Base-by-base conservation (phyloP, 2,329 filamentous ascomycete species). In the Diaporthe velutina region DNA sequence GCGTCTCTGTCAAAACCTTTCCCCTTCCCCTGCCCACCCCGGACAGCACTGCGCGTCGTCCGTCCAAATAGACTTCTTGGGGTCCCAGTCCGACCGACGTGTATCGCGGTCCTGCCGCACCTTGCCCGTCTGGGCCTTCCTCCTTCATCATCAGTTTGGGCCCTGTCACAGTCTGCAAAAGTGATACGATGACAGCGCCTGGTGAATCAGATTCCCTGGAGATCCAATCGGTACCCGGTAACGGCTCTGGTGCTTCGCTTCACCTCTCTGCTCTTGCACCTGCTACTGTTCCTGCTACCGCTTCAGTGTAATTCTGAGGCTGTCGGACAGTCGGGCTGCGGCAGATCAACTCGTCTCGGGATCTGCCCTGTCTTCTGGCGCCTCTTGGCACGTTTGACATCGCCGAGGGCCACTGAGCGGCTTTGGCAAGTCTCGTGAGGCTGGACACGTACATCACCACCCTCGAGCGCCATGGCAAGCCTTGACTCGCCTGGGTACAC, bases 381-480 rank as follows among this genome's bases (percentile, higher is more conserved):
- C 68, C 48, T 25, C 74, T 75, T 75, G 74, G 74, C 74, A 66
- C 50, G 71, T 75, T 75, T 75, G 61, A 75, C 64, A 30, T 70
- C 64, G 45, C 70, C 45, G 70, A 73, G 42, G 35, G 60, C 52
- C 22, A 52, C 64, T 40, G 64, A 38, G 64, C 64, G 30, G 55
- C n/a, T 60, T 40, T 60, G 22, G 35, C 33, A 40, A 68, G 64
- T 54, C 64, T 68, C 64, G n/a, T 68, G 64, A 54, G 64, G 48
- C 64, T 25, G 45, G 33, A 54, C 64, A 19, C 64, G 64, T 40
- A 68, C 64, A 68, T 68, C 64, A 68, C 45, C 64, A 38, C 33
- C 50, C 45, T 54, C n/a, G n/a, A 54, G 33, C 64, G 64, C 45
- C 64, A 68, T 68, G 64, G 64, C 64, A 68, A 28, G 64, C 48